A percentile compares a stretch with the other conserved stretches of the same genome.
Evolutionary conservation across 805 yeast species (phyloP).

Genomic region (Zygoascus biomembranicola): DNA sequence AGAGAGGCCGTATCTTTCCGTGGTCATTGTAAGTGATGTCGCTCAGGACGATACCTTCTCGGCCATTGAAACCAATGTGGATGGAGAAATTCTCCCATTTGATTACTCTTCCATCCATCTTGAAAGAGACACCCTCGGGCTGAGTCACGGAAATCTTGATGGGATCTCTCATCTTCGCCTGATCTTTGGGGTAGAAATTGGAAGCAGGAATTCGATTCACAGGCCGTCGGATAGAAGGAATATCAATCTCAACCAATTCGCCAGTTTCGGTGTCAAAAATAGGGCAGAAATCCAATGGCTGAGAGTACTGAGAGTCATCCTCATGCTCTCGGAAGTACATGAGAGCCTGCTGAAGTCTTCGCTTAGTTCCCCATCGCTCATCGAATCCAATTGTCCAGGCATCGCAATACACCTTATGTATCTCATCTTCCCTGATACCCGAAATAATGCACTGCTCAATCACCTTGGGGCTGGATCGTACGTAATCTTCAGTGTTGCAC

Average conservation of each 20-base stretch:
- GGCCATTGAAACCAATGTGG: constrained; percentile 77
- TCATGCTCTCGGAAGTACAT: constrained; percentile 68
- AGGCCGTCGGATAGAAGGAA: constrained; percentile 67
- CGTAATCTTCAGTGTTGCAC: constrained; percentile 50
- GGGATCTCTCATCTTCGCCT: constrained; percentile 44
- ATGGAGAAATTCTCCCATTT: constrained; percentile 71
- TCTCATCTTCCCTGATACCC: constrained; percentile 56
- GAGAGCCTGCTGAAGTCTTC: constrained; percentile 73
- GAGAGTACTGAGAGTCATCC: constrained; percentile 59
- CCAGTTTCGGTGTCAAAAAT: constrained; percentile 65
- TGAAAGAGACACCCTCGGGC: constrained; percentile 77
- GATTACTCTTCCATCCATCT: constrained; percentile 59
- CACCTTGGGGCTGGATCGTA: constrained; percentile 64
- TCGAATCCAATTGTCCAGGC: constrained; percentile 70
- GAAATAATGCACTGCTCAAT: constrained; percentile 63
- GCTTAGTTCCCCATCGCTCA: constrained; percentile 69
- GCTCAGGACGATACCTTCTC: constrained; percentile 75
- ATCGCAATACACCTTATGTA: constrained; percentile 55
- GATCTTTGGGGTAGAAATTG: constrained; percentile 59
- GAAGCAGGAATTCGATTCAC: constrained; percentile 56
- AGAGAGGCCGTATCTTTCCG: constrained; percentile 43
- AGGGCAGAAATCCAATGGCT: constrained; percentile 76
- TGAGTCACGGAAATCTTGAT: constrained; percentile 44
- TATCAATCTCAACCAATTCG: constrained; percentile 65
- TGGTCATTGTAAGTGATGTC: constrained; percentile 63